These are phyloP conservation scores for Discostella stelligera DNA, from an alignment of 352 stramenopile genomes.

Conservation along the genomic window DNA sequence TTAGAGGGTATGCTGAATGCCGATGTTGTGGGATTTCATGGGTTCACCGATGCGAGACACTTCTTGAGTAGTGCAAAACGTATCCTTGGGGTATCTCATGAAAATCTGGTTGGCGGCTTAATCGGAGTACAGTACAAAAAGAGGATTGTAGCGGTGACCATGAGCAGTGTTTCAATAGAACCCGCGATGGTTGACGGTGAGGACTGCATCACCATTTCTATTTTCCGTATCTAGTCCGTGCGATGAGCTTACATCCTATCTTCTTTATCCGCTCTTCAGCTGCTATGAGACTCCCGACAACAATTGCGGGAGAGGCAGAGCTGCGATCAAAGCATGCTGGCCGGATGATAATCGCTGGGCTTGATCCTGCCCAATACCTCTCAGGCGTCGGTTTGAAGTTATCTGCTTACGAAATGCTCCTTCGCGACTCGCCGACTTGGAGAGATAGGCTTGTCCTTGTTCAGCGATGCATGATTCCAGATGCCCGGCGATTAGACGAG, in stretches of 20 bases:
- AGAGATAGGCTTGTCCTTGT: slow-evolving; percentile 91
- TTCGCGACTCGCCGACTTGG: slow-evolving; percentile 89
- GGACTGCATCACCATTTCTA: neutral
- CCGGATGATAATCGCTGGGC: slow-evolving; percentile 88
- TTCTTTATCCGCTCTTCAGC: slow-evolving; percentile 8
- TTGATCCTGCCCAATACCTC: slow-evolving; percentile 89
- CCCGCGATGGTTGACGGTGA: slow-evolving; percentile 54
- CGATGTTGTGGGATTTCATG: slow-evolving; percentile 94
- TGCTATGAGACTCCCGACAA: slow-evolving; percentile 35
- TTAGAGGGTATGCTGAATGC: slow-evolving; percentile 91
- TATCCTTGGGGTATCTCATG: slow-evolving; percentile 85
- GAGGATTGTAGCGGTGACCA: slow-evolving; percentile 92
- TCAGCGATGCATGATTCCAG: slow-evolving; percentile 86
- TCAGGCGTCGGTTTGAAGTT: slow-evolving; percentile 91
- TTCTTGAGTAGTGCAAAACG: slow-evolving; percentile 93
- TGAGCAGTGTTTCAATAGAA: slow-evolving; percentile 94
- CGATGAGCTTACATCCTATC: neutral
- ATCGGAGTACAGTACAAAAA: slow-evolving; percentile 91
- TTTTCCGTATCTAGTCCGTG: neutral
- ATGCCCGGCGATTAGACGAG: slow-evolving; percentile 87
- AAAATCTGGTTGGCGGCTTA: slow-evolving; percentile 83
- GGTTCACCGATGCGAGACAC: slow-evolving; percentile 93
- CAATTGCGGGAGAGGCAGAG: slow-evolving; percentile 81
- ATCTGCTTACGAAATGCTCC: slow-evolving; percentile 91
- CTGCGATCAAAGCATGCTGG: slow-evolving; percentile 88